Conservation (phyloP, 345 rosid species). For the Sapria himalayana region DNA sequence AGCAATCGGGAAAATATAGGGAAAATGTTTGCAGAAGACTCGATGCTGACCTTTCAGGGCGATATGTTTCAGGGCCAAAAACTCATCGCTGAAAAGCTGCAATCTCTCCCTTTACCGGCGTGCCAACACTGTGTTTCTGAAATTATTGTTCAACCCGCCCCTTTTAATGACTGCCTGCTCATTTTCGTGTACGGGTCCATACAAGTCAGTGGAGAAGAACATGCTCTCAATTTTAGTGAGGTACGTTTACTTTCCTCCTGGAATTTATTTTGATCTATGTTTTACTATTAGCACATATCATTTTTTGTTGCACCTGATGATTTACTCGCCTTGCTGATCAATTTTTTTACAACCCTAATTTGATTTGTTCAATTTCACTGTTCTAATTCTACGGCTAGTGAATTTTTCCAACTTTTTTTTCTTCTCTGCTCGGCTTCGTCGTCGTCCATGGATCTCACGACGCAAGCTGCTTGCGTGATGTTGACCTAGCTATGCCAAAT, state of each 20-base stretch:
- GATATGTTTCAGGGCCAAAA: constrained; percentile 72
- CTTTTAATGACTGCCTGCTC: constrained; percentile 72
- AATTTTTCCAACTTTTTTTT: too few relatives aligned
- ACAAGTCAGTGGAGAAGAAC: constrained; percentile 80
- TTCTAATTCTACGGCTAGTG: too few relatives aligned
- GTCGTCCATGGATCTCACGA: too few relatives aligned
- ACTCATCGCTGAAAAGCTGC: constrained; percentile 68
- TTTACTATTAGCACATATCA: too few relatives aligned
- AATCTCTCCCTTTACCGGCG: constrained; percentile 75
- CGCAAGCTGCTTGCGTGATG: too few relatives aligned
- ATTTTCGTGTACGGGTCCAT: constrained; percentile 86
- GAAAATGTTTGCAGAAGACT: constrained; percentile 58
- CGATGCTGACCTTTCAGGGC: constrained; percentile 90
- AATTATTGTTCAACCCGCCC: constrained; percentile 98
- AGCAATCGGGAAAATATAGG: constrained; percentile 37
- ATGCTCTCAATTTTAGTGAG: constrained; percentile 94
- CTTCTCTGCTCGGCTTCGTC: too few relatives aligned
- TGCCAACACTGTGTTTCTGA: constrained; percentile 70
- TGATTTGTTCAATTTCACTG: too few relatives aligned
- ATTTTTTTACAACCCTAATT: too few relatives aligned
- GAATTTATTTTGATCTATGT: too few relatives aligned
- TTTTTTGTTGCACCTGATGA: too few relatives aligned
- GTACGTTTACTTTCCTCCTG: constrained; percentile 12
- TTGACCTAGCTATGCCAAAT: too few relatives aligned
- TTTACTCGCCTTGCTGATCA: too few relatives aligned